A percentile compares a stretch with the other conserved stretches of the same genome.
Evolutionary conservation across 2,329 filamentous ascomycete genomes (phyloP).

Genomic region (Claviceps humidiphila): DNA sequence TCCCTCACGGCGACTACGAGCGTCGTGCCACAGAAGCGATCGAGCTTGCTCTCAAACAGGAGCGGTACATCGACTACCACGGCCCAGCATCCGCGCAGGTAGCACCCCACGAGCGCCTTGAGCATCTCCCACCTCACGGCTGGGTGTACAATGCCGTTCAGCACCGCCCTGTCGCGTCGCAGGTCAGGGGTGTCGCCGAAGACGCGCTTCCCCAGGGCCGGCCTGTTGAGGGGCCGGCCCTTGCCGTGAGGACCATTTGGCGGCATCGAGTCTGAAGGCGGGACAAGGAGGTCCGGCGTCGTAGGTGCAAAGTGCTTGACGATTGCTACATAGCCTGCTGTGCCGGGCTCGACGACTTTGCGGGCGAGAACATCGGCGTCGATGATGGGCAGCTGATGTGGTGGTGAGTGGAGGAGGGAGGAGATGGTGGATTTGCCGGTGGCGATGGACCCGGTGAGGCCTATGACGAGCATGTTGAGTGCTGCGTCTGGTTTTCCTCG

Average conservation of each 20-base stretch:
- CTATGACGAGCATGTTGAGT: conserved; percentile 46
- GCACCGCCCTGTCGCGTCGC: conserved; percentile 55
- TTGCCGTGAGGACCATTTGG: conserved; percentile 43
- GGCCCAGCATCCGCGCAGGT: conserved; percentile 68
- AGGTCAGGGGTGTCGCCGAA: conserved; percentile 68
- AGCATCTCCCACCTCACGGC: conserved; percentile 78
- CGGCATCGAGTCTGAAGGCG: conserved; percentile 36
- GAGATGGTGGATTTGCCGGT: conserved; percentile 98
- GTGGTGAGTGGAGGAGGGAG: conserved; percentile 60
- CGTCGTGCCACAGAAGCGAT: conserved; percentile 72
- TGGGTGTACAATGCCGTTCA: conserved; percentile 89
- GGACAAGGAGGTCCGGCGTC: conserved; percentile 74
- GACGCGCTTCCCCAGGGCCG: conserved; percentile 70
- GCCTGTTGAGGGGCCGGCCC: conserved; percentile 68
- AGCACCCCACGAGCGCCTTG: conserved; percentile 55
- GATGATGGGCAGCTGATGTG: conserved; percentile 79
- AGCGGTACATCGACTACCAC: conserved; percentile 87
- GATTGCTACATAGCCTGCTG: conserved; percentile 69
- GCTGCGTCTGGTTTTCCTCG: too few relatives aligned
- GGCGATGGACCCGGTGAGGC: conserved; percentile 91
- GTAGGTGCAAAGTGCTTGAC: conserved; percentile 66
- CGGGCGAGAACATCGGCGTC: conserved; percentile 89
- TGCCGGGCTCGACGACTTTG: conserved; percentile 88
- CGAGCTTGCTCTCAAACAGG: conserved; percentile 78
- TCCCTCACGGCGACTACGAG: conserved; percentile 78